Evolutionary conservation across 2,329 filamentous ascomycete genomes (phyloP).

Genomic region (Monilinia polystroma): DNA sequence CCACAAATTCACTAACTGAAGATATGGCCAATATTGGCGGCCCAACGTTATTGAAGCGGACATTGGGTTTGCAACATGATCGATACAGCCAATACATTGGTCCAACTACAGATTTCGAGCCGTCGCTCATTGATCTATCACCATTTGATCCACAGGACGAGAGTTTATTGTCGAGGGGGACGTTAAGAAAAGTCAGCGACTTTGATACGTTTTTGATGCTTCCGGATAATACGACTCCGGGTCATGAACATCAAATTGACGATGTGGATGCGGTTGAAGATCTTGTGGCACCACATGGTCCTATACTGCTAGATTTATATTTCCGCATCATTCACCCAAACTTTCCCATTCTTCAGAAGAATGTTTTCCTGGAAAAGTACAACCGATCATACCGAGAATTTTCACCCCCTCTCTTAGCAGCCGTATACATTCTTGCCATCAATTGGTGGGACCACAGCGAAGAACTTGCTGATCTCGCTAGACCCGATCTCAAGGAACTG

Average conservation of each 20-base stretch:
- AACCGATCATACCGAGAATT: slow-evolving; percentile 70
- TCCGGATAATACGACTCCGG: slow-evolving; percentile 69
- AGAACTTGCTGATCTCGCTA: slow-evolving; percentile 60
- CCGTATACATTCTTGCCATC: slow-evolving; percentile 80
- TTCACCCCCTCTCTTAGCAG: slow-evolving; percentile 72
- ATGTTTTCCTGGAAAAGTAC: slow-evolving; percentile 77
- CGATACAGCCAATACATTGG: slow-evolving; percentile 83
- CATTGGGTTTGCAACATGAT: slow-evolving; percentile 73
- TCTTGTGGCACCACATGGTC: slow-evolving; percentile 74
- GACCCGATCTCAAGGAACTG: slow-evolving; percentile 70
- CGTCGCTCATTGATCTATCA: slow-evolving; percentile 77
- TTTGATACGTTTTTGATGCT: slow-evolving; percentile 78
- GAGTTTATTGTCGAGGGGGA: slow-evolving; percentile 67
- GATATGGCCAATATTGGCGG: slow-evolving; percentile 70
- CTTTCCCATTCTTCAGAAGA: slow-evolving; percentile 80
- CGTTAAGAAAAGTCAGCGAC: slow-evolving; percentile 73
- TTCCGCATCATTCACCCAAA: slow-evolving; percentile 77
- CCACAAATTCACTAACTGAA: slow-evolving; percentile 63
- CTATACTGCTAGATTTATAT: slow-evolving; percentile 74
- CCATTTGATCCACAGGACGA: slow-evolving; percentile 80
- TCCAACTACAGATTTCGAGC: slow-evolving; percentile 79
- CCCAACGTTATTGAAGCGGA: slow-evolving; percentile 64
- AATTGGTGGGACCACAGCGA: slow-evolving; percentile 83
- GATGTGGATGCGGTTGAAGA: slow-evolving; percentile 72
- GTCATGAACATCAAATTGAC: slow-evolving; percentile 67